Conservation (phyloP, 2,329 filamentous ascomycete species). For the Leptographium lundbergii region DNA sequence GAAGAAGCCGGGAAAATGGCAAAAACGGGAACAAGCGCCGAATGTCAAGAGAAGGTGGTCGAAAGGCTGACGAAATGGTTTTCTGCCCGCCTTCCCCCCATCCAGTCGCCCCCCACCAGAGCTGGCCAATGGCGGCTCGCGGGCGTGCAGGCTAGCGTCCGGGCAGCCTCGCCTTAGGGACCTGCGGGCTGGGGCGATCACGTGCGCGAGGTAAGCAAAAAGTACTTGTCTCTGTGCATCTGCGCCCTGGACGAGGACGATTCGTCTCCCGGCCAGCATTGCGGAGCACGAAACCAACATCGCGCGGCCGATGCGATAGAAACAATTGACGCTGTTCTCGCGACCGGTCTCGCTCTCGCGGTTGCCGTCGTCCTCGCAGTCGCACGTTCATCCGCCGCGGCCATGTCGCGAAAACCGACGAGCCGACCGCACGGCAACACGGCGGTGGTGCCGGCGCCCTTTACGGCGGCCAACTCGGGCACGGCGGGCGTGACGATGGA, state of each 20-base stretch:
- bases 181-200: no score
- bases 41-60: not conserved
- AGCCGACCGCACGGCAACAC: not conserved
- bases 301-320: no score
- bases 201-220: no score
- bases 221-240: no score
- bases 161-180: not conserved
- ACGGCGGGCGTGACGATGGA: not conserved
- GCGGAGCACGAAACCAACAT: no score
- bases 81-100: not conserved
- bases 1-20: not conserved
- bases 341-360: no score
- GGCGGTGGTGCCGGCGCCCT: not conserved
- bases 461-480: not conserved
- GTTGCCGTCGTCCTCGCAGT: no score
- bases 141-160: not conserved
- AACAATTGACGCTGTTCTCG: no score
- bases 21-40: not conserved
- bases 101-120: not conserved
- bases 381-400: no score
- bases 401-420: not conserved
- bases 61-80: not conserved
- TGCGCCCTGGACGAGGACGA: no score
- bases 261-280: no score
- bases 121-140: not conserved